Evolutionary conservation across 1,284 basidiomycete genomes (phyloP).

Genomic region (Austropuccinia psidii): DNA sequence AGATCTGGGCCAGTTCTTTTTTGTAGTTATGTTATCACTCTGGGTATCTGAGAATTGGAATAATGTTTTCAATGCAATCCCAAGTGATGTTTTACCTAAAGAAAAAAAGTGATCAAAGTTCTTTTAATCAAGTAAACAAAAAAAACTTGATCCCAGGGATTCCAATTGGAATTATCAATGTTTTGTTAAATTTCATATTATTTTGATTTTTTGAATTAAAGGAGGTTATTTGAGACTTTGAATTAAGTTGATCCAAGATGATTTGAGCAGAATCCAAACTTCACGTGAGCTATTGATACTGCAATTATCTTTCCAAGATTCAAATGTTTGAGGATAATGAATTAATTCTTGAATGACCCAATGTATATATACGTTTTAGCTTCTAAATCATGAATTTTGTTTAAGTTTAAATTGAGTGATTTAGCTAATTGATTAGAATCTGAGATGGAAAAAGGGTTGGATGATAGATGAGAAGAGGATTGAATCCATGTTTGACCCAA

Average conservation of each 20-base stretch:
- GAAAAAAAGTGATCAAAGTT: too few relatives aligned
- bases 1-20: constrained; percentile 71
- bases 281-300: constrained; percentile 11
- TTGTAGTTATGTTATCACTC: constrained; percentile 76
- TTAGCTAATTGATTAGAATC: background rate
- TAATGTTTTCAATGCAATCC: constrained; percentile 67
- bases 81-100: constrained; percentile 66
- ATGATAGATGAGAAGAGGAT: background rate
- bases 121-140: too few relatives aligned
- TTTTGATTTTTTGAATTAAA: background rate
- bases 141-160: constrained; percentile 70
- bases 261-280: background rate
- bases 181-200: constrained; percentile 59
- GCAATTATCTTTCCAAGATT: constrained; percentile 8
- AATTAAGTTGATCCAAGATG: background rate
- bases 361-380: constrained; percentile 14
- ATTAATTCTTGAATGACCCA: constrained; percentile 25
- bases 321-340: constrained; percentile 6
- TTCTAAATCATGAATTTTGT: constrained; percentile 21
- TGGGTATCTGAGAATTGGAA: constrained; percentile 83
- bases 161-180: constrained; percentile 76
- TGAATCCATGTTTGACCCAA: too few relatives aligned
- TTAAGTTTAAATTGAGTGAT: constrained; percentile 11
- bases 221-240: background rate
- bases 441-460: background rate